A percentile compares a stretch with the other conserved stretches of the same genome.
These are phyloP conservation scores for Citrus inodora DNA, from an alignment of 345 rosid genomes.

Conservation along the genomic window DNA sequence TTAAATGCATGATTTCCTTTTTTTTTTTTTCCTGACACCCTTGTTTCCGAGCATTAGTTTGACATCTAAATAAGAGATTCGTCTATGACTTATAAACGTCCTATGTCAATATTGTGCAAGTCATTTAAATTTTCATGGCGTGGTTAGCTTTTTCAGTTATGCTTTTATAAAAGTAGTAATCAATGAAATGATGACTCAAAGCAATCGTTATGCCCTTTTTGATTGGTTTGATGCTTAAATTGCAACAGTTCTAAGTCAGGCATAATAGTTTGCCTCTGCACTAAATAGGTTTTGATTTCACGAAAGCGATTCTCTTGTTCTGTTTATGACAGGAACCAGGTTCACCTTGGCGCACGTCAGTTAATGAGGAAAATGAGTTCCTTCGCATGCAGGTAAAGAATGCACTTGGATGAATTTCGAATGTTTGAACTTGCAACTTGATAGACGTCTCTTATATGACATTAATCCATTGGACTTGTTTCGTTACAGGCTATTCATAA, in stretches of 20 bases:
- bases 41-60: background rate
- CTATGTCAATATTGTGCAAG: background rate
- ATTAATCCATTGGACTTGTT: background rate
- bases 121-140: background rate
- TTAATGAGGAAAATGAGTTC: slow-evolving; percentile 83
- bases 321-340: slow-evolving; percentile 39
- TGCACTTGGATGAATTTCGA: background rate
- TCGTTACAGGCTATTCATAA: slow-evolving; percentile 65
- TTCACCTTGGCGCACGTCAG: slow-evolving; percentile 45
- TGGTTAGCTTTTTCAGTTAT: background rate
- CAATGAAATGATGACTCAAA: no score
- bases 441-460: background rate
- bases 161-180: background rate
- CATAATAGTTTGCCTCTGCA: background rate
- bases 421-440: slow-evolving; percentile 1
- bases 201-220: background rate
- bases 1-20: background rate
- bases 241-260: no score
- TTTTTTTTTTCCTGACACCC: background rate
- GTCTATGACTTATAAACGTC: background rate
- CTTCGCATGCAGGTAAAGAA: slow-evolving; percentile 72
- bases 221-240: background rate
- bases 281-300: background rate
- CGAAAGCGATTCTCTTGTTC: background rate
- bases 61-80: background rate